A percentile compares a stretch with the other conserved stretches of the same genome.
These are phyloP conservation scores for Trichoderma atroviride DNA, from an alignment of 2,329 filamentous ascomycete genomes.

Conservation along the genomic window DNA sequence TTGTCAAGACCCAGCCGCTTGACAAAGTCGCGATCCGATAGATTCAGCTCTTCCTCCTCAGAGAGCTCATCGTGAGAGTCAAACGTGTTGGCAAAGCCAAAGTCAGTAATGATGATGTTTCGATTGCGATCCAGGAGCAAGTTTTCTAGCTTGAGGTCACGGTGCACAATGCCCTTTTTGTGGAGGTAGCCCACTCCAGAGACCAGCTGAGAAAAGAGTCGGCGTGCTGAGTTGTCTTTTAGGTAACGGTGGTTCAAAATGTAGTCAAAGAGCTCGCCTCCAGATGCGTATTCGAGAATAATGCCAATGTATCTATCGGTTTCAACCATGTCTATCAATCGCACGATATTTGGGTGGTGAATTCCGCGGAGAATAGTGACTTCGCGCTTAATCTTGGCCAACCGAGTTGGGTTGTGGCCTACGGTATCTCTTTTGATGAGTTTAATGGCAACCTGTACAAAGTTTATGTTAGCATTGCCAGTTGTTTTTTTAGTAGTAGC, in stretches of 20 bases:
- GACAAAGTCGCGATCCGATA: slow-evolving; percentile 85
- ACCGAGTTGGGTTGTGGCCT: slow-evolving; percentile 81
- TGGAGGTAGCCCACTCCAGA: slow-evolving; percentile 97
- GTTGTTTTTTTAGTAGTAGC: neutral
- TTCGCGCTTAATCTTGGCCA: slow-evolving; percentile 97
- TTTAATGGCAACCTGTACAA: slow-evolving; percentile 84
- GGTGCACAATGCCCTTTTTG: slow-evolving; percentile 97
- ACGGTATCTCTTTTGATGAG: slow-evolving; percentile 91
- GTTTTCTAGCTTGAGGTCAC: slow-evolving; percentile 96
- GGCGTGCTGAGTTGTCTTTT: slow-evolving; percentile 87
- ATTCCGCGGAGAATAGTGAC: slow-evolving; percentile 87
- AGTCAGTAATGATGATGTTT: slow-evolving; percentile 99
- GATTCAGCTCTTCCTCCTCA: slow-evolving; percentile 85
- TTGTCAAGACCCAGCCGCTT: slow-evolving; percentile 85
- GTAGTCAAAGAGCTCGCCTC: slow-evolving; percentile 96
- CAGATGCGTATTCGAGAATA: slow-evolving; percentile 96
- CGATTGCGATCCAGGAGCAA: slow-evolving; percentile 91
- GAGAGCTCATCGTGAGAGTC: slow-evolving; percentile 83
- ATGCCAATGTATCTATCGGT: slow-evolving; percentile 97
- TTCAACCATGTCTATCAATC: slow-evolving; percentile 97
- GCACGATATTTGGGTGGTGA: slow-evolving; percentile 95
- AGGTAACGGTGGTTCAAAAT: slow-evolving; percentile 96
- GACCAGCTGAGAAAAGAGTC: slow-evolving; percentile 91
- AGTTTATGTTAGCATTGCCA: neutral
- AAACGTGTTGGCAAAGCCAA: slow-evolving; percentile 98